Evolutionary conservation across 139 green algal species (phyloP).

Genomic region (Diplosphaera chodatii): DNA sequence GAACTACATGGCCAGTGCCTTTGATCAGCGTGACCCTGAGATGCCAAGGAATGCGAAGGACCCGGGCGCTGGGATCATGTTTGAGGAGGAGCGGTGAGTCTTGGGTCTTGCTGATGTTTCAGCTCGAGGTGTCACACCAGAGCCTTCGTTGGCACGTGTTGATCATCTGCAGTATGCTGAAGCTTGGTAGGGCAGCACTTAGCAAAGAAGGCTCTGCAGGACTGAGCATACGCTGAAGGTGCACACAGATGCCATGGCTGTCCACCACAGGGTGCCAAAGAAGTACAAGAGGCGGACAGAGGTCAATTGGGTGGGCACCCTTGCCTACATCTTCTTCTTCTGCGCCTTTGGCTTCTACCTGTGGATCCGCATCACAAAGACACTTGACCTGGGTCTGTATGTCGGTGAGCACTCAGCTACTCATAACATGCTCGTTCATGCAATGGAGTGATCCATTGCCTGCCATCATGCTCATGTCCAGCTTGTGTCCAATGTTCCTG

Average conservation of each 20-base stretch:
- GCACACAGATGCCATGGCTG: no score
- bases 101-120: not conserved
- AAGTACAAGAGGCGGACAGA: not conserved
- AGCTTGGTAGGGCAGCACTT: no score
- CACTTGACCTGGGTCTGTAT: conserved; percentile 33
- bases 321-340: conserved; percentile 27
- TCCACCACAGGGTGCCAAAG: not conserved
- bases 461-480: no score
- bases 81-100: not conserved
- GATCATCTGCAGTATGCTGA: no score
- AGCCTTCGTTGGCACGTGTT: no score
- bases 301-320: conserved; percentile 24
- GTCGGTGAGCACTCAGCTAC: not conserved
- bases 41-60: not conserved
- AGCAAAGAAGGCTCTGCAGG: no score
- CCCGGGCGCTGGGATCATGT: not conserved
- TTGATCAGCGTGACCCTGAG: not conserved
- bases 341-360: conserved; percentile 42
- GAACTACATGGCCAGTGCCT: not conserved
- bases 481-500: no score
- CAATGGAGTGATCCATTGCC: no score
- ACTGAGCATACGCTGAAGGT: no score
- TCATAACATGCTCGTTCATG: no score
- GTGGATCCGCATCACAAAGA: conserved; percentile 36
- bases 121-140: no score